Base-by-base conservation (phyloP, 228 moss, liverwort and hornwort species). In the Sphagnum fallax region DNA sequence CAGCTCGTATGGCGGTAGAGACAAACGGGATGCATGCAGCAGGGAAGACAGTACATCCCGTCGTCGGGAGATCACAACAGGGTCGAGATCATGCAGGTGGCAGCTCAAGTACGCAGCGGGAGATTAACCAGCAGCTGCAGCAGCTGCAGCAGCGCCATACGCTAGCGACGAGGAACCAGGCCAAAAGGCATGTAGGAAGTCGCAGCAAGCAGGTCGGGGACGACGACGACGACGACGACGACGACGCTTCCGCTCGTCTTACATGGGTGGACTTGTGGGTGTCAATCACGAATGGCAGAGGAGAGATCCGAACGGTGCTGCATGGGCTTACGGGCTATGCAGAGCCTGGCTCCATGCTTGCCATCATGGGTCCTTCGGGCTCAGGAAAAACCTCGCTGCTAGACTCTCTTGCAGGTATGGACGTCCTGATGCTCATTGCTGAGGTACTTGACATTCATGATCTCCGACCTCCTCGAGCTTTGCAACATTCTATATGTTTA, bases 351-450 rank as follows among this genome's bases (percentile, higher is more conserved):
- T 75, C 73, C 13, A 77, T 87, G 77, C 79, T 84, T 4, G 84
- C 87, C 4, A 87, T 87, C 67, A 87, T 87, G 87, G 87, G 87
- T 0, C 87, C 84, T 2, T 87, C 87, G 6, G 87, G 83, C 0
- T 86, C 86, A 3, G 86, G 86, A 4, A 86, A 86, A 52, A 82
- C 86, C 8, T 82, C 86, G 4, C 57, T 87, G 57, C 87, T 84
- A 2, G 84, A 87, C 12, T 76, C 87, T 0, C 62, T 87, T 12
- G 77, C 84, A 71, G 86, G 85, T 82, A 61, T n/a, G 0, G 11
- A 52, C 52, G 62, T 16, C 18, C 6, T 16, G 10, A 16, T 62
- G 10, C 62, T 62, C 18, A 62, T 16, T 62, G 8, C 16, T 7
- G 62, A 10, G 62, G 9, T 12, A 10, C 11, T 11, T 62, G 10